These are phyloP conservation scores for Epicoccum nigrum DNA, from an alignment of 2,329 filamentous ascomycete species.

Conservation along the genomic window DNA sequence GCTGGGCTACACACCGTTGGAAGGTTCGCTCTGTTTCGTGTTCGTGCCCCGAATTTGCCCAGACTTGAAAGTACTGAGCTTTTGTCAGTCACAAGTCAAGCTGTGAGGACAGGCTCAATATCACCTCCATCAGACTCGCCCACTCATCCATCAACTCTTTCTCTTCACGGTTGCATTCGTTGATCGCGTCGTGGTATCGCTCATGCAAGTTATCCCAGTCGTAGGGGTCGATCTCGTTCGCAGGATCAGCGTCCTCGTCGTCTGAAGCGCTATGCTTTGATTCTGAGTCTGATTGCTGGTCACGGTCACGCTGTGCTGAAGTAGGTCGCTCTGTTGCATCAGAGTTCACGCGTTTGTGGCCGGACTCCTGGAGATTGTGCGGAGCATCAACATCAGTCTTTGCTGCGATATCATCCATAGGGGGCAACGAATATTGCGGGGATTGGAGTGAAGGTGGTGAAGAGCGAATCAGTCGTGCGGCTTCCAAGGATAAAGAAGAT, in stretches of 20 bases:
- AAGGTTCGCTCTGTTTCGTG: slow-evolving; percentile 78
- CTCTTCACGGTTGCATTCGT: slow-evolving; percentile 68
- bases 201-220: slow-evolving; percentile 80
- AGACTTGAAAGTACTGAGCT: slow-evolving; percentile 76
- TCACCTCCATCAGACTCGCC: slow-evolving; percentile 53
- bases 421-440: slow-evolving; percentile 9
- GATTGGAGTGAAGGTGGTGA: slow-evolving; percentile 17
- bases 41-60: slow-evolving; percentile 73
- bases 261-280: neutral
- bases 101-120: neutral
- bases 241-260: slow-evolving; percentile 33
- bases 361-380: slow-evolving; percentile 9
- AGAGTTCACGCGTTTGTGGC: slow-evolving; percentile 21
- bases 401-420: slow-evolving; percentile 24
- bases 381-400: slow-evolving; percentile 22
- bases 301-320: slow-evolving; percentile 30
- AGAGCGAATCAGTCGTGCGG: slow-evolving; percentile 19
- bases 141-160: slow-evolving; percentile 70
- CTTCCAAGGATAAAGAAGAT: slow-evolving; percentile 28
- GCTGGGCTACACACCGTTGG: slow-evolving; percentile 65
- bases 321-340: slow-evolving; percentile 36
- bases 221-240: slow-evolving; percentile 58
- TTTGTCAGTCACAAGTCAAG: slow-evolving; percentile 13
- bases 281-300: slow-evolving; percentile 17
- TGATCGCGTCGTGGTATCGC: slow-evolving; percentile 70